These are phyloP conservation scores for Rosa hybrid DNA, from an alignment of 331 rosid species.

Conservation along the genomic window DNA sequence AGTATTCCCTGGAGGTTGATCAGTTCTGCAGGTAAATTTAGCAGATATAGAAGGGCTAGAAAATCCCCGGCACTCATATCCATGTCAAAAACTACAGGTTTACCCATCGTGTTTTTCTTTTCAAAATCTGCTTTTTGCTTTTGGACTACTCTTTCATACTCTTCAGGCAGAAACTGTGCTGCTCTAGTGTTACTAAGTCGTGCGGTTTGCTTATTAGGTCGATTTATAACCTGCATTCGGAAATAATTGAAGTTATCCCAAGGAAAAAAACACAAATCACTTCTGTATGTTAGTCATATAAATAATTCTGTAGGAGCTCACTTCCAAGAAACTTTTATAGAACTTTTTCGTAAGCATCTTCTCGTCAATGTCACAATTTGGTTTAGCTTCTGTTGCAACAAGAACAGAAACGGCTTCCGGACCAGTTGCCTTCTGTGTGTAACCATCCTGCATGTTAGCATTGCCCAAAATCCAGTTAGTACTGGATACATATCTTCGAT, in stretches of 20 bases:
- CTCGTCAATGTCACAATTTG: background rate
- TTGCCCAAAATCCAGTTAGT: constrained; percentile 7
- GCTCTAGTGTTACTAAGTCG: background rate
- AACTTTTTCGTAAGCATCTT: constrained; percentile 11
- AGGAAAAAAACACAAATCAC: background rate
- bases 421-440: constrained; percentile 11
- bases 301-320: background rate
- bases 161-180: background rate
- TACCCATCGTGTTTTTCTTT: background rate
- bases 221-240: constrained; percentile 17
- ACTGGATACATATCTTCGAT: background rate
- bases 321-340: constrained; percentile 24
- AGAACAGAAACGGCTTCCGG: constrained; percentile 15
- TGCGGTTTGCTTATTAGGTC: constrained; percentile 14
- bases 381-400: constrained; percentile 28
- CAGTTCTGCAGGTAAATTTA: constrained; percentile 16
- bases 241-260: background rate
- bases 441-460: constrained; percentile 20
- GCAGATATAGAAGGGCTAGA: constrained; percentile 21
- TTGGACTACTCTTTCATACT: background rate
- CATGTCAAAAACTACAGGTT: constrained; percentile 25
- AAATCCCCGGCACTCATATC: constrained; percentile 34
- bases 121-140: constrained; percentile 6
- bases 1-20: constrained; percentile 26
- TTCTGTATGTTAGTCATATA: background rate